These are phyloP conservation scores for Beta lomatogona DNA, from an alignment of 179 eudicot genomes.

Conservation along the genomic window DNA sequence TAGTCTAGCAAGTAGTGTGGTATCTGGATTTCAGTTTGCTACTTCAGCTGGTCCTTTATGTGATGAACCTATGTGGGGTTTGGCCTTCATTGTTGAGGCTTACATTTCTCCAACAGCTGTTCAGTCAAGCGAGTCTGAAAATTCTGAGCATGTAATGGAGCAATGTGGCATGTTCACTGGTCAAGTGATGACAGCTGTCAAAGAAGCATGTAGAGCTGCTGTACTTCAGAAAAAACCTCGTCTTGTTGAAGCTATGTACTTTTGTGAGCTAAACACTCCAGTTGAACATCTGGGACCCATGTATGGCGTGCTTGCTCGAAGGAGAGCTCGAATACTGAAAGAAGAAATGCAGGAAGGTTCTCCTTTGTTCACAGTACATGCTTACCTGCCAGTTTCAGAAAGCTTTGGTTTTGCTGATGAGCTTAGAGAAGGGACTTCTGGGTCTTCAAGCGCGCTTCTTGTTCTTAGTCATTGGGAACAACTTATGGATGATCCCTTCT, in stretches of 20 bases:
- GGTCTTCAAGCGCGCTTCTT: conserved; percentile 87
- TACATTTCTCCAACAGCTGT: conserved; percentile 42
- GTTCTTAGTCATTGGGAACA: conserved; percentile 95
- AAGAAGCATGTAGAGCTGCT: conserved; percentile 84
- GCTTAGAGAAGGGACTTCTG: conserved; percentile 82
- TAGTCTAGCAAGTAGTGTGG: conserved; percentile 70
- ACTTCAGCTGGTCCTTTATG: conserved; percentile 90
- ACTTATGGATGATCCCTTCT: conserved; percentile 83
- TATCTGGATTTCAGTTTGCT: conserved; percentile 90
- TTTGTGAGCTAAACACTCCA: conserved; percentile 82
- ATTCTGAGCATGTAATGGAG: conserved; percentile 48
- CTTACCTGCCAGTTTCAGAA: conserved; percentile 83
- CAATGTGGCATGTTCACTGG: conserved; percentile 80
- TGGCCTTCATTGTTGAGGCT: conserved; percentile 78
- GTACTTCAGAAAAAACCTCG: conserved; percentile 76
- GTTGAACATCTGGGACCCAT: conserved; percentile 68
- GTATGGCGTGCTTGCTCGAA: conserved; percentile 84
- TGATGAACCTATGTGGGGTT: conserved; percentile 98
- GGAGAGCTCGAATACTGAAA: conserved; percentile 75
- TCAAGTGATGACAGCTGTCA: conserved; percentile 88
- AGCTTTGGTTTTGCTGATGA: conserved; percentile 98
- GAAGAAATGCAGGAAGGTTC: conserved; percentile 98
- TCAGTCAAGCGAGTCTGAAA: conserved; percentile 43
- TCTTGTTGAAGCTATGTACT: conserved; percentile 85
- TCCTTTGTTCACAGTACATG: conserved; percentile 82